Evolutionary conservation across 305 asterid species (phyloP).

Genomic region (Fraxinus velutina): DNA sequence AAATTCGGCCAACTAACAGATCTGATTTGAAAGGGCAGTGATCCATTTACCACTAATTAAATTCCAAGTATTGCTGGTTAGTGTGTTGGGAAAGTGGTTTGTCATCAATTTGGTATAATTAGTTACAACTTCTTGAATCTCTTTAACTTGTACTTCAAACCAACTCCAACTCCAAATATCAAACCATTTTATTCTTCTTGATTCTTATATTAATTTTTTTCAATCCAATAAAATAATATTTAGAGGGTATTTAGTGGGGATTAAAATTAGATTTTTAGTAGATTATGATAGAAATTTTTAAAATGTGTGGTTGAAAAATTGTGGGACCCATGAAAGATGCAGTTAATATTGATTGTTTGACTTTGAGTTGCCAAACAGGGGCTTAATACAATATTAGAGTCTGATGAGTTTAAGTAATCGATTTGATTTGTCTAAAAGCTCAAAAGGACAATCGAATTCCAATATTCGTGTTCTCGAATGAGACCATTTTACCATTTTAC

Average conservation of each 20-base stretch:
- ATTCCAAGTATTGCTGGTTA: slow-evolving; percentile 29
- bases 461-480: background rate
- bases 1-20: background rate
- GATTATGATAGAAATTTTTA: no score
- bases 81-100: slow-evolving; percentile 22
- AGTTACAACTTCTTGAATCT: slow-evolving; percentile 40
- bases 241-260: no score
- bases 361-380: no score
- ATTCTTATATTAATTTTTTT: background rate
- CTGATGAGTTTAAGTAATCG: background rate
- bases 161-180: slow-evolving; percentile 9
- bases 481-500: background rate
- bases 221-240: background rate
- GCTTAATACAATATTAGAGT: no score
- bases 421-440: background rate
- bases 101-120: slow-evolving; percentile 39
- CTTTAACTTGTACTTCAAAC: slow-evolving; percentile 26
- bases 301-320: no score
- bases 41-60: slow-evolving; percentile 32
- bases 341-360: no score
- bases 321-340: no score
- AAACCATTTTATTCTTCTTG: background rate
- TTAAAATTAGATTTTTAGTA: no score
- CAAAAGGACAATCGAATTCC: background rate
- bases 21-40: background rate